A percentile compares a stretch with the other conserved stretches of the same genome.
Conservation (phyloP, 2,329 filamentous ascomycete genomes). For the Penicillium verrucosum region DNA sequence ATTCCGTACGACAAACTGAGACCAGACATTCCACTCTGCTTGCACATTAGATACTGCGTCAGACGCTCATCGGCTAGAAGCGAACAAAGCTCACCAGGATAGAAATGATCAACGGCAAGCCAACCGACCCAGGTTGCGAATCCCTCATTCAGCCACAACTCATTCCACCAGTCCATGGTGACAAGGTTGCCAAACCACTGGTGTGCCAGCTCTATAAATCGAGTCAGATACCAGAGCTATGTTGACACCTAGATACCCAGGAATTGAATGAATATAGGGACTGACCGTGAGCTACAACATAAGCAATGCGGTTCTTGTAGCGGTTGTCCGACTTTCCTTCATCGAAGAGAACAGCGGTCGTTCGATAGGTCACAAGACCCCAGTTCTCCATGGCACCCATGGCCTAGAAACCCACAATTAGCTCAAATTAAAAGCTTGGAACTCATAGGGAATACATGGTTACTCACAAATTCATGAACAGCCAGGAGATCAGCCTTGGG, state of each 20-base stretch:
- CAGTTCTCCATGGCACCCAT: constrained; percentile 90
- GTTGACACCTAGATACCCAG: not conserved
- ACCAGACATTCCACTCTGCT: constrained; percentile 92
- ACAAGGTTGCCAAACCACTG: constrained; percentile 96
- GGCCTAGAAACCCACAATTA: constrained; percentile 43
- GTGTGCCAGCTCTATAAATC: constrained; percentile 70
- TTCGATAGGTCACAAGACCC: constrained; percentile 93
- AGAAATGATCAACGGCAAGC: constrained; percentile 84
- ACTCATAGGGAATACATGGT: constrained; percentile 14
- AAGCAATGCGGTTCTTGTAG: constrained; percentile 91
- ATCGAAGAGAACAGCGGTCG: constrained; percentile 94
- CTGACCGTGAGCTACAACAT: constrained; percentile 83
- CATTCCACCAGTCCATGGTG: constrained; percentile 96
- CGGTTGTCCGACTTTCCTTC: constrained; percentile 84
- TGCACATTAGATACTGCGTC: constrained; percentile 18
- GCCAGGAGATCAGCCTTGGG: constrained; percentile 89
- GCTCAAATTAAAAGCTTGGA: constrained; percentile 20
- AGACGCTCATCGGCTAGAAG: not conserved
- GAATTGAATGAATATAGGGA: not conserved
- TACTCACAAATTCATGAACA: constrained; percentile 82
- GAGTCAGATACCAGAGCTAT: not conserved
- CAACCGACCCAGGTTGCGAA: constrained; percentile 99
- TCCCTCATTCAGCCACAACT: constrained; percentile 91
- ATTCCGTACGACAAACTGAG: constrained; percentile 78
- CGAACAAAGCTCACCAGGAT: constrained; percentile 58